Percentiles rank a stretch among this genome's conserved stretches.
Conservation (phyloP, 495 filamentous ascomycete genomes). For the Trichoderma gamsii region DNA sequence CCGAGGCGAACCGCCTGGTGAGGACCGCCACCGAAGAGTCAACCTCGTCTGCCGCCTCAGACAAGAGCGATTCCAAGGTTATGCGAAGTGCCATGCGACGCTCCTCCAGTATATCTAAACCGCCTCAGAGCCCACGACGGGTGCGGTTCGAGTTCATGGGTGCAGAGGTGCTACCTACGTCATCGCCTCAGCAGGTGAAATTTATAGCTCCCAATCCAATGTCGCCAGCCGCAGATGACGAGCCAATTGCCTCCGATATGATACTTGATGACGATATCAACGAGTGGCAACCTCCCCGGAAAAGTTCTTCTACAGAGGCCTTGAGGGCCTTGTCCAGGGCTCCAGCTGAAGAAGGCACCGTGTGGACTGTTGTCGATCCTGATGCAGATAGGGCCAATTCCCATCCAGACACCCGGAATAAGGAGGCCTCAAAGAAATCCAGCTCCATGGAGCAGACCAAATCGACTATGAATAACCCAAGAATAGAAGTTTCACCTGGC, state of each 20-base stretch:
- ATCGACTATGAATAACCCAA: neutral
- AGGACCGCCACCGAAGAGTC: constrained; percentile 30
- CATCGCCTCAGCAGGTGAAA: constrained; percentile 32
- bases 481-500: neutral
- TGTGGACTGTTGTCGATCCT: constrained; percentile 27
- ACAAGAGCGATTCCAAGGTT: constrained; percentile 33
- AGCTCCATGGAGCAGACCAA: neutral
- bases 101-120: constrained; percentile 36
- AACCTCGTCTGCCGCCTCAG: constrained; percentile 37
- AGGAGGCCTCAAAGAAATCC: neutral
- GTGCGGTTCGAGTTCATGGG: constrained; percentile 50
- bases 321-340: constrained; percentile 25
- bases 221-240: constrained; percentile 23
- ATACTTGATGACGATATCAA: constrained; percentile 24
- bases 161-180: constrained; percentile 46
- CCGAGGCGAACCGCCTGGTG: constrained; percentile 1
- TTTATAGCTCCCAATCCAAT: constrained; percentile 19
- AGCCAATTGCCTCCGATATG: constrained; percentile 23
- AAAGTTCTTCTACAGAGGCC: constrained; percentile 25
- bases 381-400: neutral
- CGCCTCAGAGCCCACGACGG: constrained; percentile 43
- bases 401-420: neutral
- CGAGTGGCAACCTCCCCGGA: constrained; percentile 16
- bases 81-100: constrained; percentile 47
- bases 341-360: constrained; percentile 26